These are phyloP conservation scores for Penicillium subrubescens DNA, from an alignment of 495 filamentous ascomycete genomes.

Conservation along the genomic window DNA sequence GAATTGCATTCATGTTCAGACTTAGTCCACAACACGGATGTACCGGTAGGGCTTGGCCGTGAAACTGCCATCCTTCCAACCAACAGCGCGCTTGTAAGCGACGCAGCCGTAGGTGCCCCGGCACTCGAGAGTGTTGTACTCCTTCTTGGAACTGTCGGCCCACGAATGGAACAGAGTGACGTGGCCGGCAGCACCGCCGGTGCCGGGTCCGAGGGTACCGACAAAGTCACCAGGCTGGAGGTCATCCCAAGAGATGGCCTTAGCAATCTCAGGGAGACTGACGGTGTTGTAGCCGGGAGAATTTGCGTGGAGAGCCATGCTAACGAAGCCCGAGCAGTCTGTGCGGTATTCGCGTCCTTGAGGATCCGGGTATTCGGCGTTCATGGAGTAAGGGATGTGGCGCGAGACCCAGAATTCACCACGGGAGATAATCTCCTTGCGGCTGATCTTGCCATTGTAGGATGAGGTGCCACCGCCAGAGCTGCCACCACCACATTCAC, in stretches of 20 bases:
- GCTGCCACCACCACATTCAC: conserved; percentile 15
- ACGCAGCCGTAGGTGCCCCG: conserved; percentile 20
- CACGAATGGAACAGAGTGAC: conserved; percentile 21
- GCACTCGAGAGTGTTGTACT: conserved; percentile 22
- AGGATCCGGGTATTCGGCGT: conserved; percentile 16
- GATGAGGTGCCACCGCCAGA: conserved; percentile 15
- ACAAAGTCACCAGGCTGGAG: conserved; percentile 18
- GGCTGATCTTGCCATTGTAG: conserved; percentile 21
- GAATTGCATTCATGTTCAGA: not conserved
- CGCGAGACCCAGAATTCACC: conserved; percentile 18
- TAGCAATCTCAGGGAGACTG: conserved; percentile 15
- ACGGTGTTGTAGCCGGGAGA: conserved; percentile 16
- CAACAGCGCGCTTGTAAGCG: conserved; percentile 18
- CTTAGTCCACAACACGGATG: conserved; percentile 15
- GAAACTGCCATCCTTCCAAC: conserved; percentile 20
- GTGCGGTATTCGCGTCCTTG: conserved; percentile 19
- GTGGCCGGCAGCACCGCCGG: conserved; percentile 20
- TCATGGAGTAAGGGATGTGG: conserved; percentile 19
- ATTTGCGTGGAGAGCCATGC: conserved; percentile 19
- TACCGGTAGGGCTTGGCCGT: conserved; percentile 20
- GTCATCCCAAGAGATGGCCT: conserved; percentile 16
- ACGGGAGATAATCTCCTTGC: conserved; percentile 20
- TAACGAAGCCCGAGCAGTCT: conserved; percentile 19
- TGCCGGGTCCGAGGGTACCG: conserved; percentile 17
- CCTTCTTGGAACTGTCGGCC: conserved; percentile 21